Evolutionary conservation across 441 rosid species (phyloP).

Genomic region (Cnidoscolus chayamansa): DNA sequence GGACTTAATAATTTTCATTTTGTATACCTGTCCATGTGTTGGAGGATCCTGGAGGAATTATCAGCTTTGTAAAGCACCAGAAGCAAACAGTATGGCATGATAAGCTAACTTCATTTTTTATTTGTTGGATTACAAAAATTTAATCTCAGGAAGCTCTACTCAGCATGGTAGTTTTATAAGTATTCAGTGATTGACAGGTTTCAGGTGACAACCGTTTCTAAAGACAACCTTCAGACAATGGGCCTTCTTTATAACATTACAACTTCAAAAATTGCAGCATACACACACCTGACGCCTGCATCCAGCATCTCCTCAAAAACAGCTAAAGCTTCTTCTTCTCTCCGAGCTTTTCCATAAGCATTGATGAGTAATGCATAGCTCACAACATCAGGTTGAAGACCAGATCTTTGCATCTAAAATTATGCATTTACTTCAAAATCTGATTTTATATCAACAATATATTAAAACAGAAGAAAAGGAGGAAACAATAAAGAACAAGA

Average conservation of each 20-base stretch:
- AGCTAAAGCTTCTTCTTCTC: constrained; percentile 93
- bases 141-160: constrained; percentile 8
- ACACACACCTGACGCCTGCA: constrained; percentile 81
- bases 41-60: background rate
- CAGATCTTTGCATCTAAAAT: constrained; percentile 91
- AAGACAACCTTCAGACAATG: constrained; percentile 1
- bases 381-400: constrained; percentile 75
- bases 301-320: constrained; percentile 97
- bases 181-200: background rate
- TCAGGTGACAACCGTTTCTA: background rate
- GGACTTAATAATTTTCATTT: background rate
- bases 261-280: background rate
- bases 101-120: background rate
- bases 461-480: constrained; percentile 10
- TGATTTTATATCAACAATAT: constrained; percentile 20
- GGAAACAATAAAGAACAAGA: background rate
- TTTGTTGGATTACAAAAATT: background rate
- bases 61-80: background rate
- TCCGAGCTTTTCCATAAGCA: constrained; percentile 90
- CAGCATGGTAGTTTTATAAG: background rate
- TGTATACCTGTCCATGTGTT: background rate
- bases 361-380: constrained; percentile 87
- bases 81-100: constrained; percentile 1
- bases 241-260: background rate
- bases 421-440: constrained; percentile 23